Evolutionary conservation across 129 eudicot species (phyloP).

Genomic region (Pulicaria dysenterica): DNA sequence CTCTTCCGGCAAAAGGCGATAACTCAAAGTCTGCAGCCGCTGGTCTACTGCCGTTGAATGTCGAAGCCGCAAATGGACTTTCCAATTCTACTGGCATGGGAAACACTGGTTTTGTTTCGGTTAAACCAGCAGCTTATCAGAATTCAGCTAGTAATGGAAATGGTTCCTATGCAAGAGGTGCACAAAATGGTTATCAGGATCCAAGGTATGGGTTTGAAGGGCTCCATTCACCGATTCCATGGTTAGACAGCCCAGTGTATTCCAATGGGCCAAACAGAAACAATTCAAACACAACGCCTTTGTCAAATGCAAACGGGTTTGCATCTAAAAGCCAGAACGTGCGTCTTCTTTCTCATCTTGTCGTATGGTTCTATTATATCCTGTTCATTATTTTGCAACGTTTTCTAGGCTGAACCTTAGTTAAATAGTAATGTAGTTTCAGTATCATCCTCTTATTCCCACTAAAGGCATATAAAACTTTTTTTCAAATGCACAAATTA

Average conservation of each 20-base stretch:
- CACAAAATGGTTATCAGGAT: slow-evolving; percentile 35
- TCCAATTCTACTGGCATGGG: slow-evolving; percentile 48
- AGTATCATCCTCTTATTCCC: no score
- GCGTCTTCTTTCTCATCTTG: slow-evolving; percentile 52
- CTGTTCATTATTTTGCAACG: neutral
- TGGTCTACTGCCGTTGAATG: slow-evolving; percentile 42
- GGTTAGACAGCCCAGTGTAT: slow-evolving; percentile 50
- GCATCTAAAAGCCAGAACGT: slow-evolving; percentile 51
- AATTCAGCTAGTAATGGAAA: slow-evolving; percentile 42
- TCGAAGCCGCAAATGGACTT: slow-evolving; percentile 43
- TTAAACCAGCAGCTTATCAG: slow-evolving; percentile 46
- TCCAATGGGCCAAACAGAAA: slow-evolving; percentile 48
- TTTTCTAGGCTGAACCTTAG: no score
- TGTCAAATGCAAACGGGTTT: slow-evolving; percentile 18
- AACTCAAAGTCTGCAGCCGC: slow-evolving; percentile 35
- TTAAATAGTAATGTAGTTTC: no score
- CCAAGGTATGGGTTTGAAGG: no score
- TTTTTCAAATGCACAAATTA: no score
- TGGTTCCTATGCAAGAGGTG: no score
- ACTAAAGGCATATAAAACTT: no score
- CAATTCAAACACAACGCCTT: slow-evolving; percentile 20
- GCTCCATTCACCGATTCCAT: slow-evolving; percentile 53
- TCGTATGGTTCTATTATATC: slow-evolving; percentile 38
- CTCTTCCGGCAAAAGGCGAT: slow-evolving; percentile 51
- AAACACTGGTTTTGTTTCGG: slow-evolving; percentile 30